Base-by-base conservation (phyloP, 495 filamentous ascomycete species). In the Tuber melanosporum region DNA sequence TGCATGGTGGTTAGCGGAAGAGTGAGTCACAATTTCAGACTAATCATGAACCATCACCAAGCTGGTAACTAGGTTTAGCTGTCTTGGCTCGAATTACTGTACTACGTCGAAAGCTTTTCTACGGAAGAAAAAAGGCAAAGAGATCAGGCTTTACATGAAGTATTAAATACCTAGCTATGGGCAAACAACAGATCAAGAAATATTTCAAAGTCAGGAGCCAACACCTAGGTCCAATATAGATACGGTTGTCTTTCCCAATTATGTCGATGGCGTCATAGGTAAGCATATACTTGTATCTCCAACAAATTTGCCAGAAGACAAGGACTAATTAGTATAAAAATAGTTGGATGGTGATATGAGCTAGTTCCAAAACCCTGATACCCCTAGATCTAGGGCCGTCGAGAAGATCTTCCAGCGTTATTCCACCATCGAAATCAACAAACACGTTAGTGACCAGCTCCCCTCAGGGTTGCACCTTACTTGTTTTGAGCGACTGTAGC, bases 131-230 rank as follows among this genome's bases (percentile, higher is more conserved):
- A 88, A 88, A 81, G 45, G 82, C 7, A 10, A 1, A 74, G 88
- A 88, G 83, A 89, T 89, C 74, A 86, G 87, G 5, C 83, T 89
- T 17, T 91, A 91, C 78, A 89, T 92, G 79, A 91, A 92, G 86
- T 91, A 90, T 36, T 22, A 7, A 14, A 44, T 45, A 14, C 20
- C 22, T 9, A 45, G 26, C 43, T 20, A n/a, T 69, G 7, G 7
- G 19, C 3, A 26, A 26, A 4, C 52, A 32, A 15, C 52, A 62
- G 10, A n/a, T 62, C 52, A 62, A 62, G 4, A 26, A 0, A 9
- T 1, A n/a, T 52, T 62, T 32, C 52, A 62, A 15, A 32, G 42
- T 32, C 46, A 45, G 43, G 12, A 20, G n/a, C 36, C 74, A 49
- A 74, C 66, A 26, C 9, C 46, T 26, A 12, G 20, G 20, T 46